Evolutionary conservation across 2,329 filamentous ascomycete genomes (phyloP).

Genomic region (Blastomyces percursus): DNA sequence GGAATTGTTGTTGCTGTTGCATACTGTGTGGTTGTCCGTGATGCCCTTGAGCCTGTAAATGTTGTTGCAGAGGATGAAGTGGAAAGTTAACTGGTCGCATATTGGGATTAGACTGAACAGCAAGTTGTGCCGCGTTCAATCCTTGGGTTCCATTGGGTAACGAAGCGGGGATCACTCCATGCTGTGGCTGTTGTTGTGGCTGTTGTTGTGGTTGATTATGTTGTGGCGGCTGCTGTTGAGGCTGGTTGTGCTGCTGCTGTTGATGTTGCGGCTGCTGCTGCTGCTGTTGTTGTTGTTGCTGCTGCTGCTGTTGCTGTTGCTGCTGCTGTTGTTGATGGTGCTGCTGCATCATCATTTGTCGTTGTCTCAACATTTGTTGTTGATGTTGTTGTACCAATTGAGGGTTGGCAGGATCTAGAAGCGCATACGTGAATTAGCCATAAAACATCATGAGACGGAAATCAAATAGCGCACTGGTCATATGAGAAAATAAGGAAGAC

Average conservation of each 20-base stretch:
- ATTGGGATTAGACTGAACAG: constrained; percentile 32
- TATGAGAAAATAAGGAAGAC: neutral
- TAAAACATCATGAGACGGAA: neutral
- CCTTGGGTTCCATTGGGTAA: constrained; percentile 33
- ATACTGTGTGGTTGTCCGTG: constrained; percentile 33
- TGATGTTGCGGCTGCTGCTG: constrained; percentile 34
- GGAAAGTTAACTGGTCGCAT: constrained; percentile 31
- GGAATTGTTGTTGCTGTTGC: constrained; percentile 27
- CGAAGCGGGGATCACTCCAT: constrained; percentile 28
- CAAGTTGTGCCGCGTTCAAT: constrained; percentile 33
- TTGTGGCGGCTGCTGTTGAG: constrained; percentile 22
- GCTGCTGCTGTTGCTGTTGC: constrained; percentile 25
- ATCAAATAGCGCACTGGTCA: neutral
- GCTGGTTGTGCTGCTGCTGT: constrained; percentile 25
- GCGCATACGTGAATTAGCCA: constrained; percentile 7
- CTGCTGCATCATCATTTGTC: constrained; percentile 24
- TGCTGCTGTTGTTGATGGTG: constrained; percentile 32
- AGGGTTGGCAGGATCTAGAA: constrained; percentile 31
- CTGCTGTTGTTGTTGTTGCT: constrained; percentile 20
- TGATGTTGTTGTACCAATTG: constrained; percentile 29
- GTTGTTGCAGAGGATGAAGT: constrained; percentile 34
- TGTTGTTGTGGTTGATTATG: constrained; percentile 23
- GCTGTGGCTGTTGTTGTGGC: constrained; percentile 21
- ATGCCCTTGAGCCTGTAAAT: constrained; percentile 24
- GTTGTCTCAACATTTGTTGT: constrained; percentile 18